These are phyloP conservation scores for Fusarium domesticum DNA, from an alignment of 2,329 filamentous ascomycete species.

Conservation along the genomic window DNA sequence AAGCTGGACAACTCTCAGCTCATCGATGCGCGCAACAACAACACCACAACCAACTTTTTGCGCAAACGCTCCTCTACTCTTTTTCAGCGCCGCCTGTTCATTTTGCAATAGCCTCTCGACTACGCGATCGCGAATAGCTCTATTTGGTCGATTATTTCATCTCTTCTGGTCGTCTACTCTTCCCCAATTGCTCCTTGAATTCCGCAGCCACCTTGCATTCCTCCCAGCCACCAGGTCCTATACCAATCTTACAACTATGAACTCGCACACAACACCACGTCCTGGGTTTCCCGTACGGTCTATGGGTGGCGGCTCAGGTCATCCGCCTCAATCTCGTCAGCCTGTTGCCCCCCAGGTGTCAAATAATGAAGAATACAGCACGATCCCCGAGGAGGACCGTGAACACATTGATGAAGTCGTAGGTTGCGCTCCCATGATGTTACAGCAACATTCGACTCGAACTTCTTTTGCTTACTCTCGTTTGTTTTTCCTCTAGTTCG, in stretches of 20 bases:
- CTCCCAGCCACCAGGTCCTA: conserved; percentile 9
- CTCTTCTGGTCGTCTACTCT: conserved; percentile 2
- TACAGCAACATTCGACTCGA: not conserved
- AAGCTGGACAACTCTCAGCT: conserved; percentile 10
- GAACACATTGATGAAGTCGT: conserved; percentile 94
- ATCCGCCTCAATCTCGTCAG: conserved; percentile 33
- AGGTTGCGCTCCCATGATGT: conserved; percentile 37
- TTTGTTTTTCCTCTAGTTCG: conserved; percentile 58
- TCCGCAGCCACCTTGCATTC: conserved; percentile 7
- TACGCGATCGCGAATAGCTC: conserved; percentile 15
- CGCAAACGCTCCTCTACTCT: conserved; percentile 18
- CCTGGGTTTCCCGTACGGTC: conserved; percentile 36
- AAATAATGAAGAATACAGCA: conserved; percentile 39
- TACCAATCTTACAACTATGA: conserved; percentile 30
- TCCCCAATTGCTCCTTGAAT: conserved; percentile 12
- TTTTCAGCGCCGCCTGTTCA: conserved; percentile 4
- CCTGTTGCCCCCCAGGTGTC: conserved; percentile 36
- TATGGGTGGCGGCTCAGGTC: conserved; percentile 31
- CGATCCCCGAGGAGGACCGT: conserved; percentile 79
- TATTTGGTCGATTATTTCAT: conserved; percentile 5
- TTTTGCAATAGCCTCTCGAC: conserved; percentile 7
- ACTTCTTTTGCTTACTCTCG: conserved; percentile 16
- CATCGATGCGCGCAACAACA: conserved; percentile 15
- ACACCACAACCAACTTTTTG: conserved; percentile 18
- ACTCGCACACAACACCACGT: conserved; percentile 39